These are phyloP conservation scores for Trichoderma afroharzianum DNA, from an alignment of 2,329 filamentous ascomycete species.

Conservation along the genomic window DNA sequence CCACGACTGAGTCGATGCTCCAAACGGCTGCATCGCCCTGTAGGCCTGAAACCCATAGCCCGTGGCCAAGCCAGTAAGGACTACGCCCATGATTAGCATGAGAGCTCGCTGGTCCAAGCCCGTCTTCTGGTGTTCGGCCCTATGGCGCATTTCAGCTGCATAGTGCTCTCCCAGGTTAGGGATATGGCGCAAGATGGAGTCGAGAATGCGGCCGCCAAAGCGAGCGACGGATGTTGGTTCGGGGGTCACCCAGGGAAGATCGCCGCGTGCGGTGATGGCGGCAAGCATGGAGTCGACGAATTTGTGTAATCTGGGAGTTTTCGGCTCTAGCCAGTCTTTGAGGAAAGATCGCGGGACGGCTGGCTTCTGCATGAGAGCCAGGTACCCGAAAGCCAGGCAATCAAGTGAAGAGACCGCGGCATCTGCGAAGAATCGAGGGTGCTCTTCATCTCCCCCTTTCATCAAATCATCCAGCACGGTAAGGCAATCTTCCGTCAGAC, in stretches of 20 bases:
- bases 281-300: constrained; percentile 33
- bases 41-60: constrained; percentile 41
- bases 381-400: constrained; percentile 75
- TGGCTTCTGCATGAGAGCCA: constrained; percentile 64
- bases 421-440: constrained; percentile 31
- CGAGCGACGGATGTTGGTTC: constrained; percentile 23
- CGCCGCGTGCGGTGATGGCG: constrained; percentile 21
- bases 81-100: constrained; percentile 31
- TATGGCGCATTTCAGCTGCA: constrained; percentile 35
- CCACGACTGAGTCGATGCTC: constrained; percentile 44
- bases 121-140: constrained; percentile 31
- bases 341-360: constrained; percentile 42
- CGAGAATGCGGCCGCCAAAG: constrained; percentile 31
- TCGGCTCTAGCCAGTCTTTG: constrained; percentile 39
- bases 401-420: constrained; percentile 51
- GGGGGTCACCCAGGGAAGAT: constrained; percentile 29
- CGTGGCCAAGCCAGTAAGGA: constrained; percentile 37
- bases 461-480: constrained; percentile 63
- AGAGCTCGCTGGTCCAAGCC: constrained; percentile 33
- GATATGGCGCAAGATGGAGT: constrained; percentile 34
- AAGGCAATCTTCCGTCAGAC: constrained; percentile 67
- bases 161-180: constrained; percentile 37
- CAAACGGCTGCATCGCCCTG: constrained; percentile 42
- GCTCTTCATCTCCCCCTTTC: constrained; percentile 17
- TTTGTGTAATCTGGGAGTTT: constrained; percentile 29